These are phyloP conservation scores for Saksenaea oblongispora DNA, from an alignment of 371 early-diverging fungal genomes.

Conservation along the genomic window DNA sequence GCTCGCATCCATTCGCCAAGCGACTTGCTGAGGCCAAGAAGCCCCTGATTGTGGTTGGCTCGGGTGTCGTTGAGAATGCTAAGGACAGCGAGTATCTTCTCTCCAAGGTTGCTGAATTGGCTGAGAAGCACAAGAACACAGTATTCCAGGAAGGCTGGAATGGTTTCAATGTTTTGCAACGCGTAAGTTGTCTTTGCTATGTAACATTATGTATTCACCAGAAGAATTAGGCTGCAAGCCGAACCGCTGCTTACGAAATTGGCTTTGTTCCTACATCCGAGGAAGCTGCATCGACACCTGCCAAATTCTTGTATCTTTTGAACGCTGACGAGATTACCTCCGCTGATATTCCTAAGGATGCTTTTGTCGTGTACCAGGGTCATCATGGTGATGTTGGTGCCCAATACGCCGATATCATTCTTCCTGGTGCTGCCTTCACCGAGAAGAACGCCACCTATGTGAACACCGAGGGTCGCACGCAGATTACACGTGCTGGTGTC, in stretches of 20 bases:
- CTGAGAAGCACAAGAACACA: conserved; percentile 69
- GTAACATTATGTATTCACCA: not conserved
- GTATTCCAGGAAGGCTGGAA: conserved; percentile 85
- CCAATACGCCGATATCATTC: conserved; percentile 91
- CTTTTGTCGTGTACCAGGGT: conserved; percentile 98
- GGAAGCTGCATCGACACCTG: conserved; percentile 37
- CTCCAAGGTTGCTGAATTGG: conserved; percentile 67
- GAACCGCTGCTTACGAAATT: conserved; percentile 90
- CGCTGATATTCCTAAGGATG: conserved; percentile 80
- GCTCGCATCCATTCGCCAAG: conserved; percentile 74
- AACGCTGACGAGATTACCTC: conserved; percentile 87
- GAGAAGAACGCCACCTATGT: conserved; percentile 95
- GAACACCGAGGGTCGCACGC: conserved; percentile 96
- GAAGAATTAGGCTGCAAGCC: conserved; percentile 68
- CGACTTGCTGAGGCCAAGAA: conserved; percentile 83
- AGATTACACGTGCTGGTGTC: conserved; percentile 91
- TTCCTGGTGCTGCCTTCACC: conserved; percentile 96
- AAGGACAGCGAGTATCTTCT: conserved; percentile 72
- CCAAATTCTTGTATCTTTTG: conserved; percentile 89
- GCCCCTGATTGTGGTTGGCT: conserved; percentile 91
- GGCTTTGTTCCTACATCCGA: conserved; percentile 76
- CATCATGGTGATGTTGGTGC: conserved; percentile 98
- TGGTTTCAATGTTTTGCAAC: conserved; percentile 88
- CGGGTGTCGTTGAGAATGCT: conserved; percentile 75
- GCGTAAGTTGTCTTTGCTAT: conserved; percentile 49